Evolutionary conservation across 176 grass and related monocot species (phyloP).

Genomic region (Aegilops umbellulata): DNA sequence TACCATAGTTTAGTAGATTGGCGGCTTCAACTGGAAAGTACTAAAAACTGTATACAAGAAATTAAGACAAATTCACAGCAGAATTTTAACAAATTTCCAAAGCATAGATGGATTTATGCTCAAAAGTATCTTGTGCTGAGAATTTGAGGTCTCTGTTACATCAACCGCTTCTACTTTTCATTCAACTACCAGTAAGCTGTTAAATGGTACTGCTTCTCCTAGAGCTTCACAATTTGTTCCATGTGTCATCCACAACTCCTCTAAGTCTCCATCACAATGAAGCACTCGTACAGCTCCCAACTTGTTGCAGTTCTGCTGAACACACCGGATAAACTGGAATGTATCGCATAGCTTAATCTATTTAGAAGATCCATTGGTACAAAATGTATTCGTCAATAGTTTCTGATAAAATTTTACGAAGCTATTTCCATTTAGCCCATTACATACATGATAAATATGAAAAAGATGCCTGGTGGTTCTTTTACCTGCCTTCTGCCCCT

Average conservation of each 20-base stretch:
- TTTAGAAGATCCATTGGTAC: constrained; percentile 1
- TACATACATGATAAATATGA: constrained; percentile 23
- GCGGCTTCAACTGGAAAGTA: background rate
- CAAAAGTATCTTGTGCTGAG: background rate
- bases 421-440: constrained; percentile 16
- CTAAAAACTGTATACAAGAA: background rate
- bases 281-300: background rate
- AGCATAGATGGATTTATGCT: background rate
- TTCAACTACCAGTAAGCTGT: background rate
- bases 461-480: background rate
- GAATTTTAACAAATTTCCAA: background rate
- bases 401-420: background rate
- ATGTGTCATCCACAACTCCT: background rate
- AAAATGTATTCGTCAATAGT: background rate
- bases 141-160: background rate
- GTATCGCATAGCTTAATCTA: background rate
- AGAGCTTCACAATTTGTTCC: background rate
- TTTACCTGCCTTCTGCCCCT: background rate
- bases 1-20: background rate
- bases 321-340: background rate
- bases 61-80: background rate
- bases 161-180: background rate
- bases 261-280: background rate
- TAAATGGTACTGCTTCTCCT: background rate
- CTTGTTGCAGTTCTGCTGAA: background rate